A percentile compares a stretch with the other conserved stretches of the same genome.
These are phyloP conservation scores for Ophioceras dolichostomum DNA, from an alignment of 2,329 filamentous ascomycete genomes.

Conservation along the genomic window DNA sequence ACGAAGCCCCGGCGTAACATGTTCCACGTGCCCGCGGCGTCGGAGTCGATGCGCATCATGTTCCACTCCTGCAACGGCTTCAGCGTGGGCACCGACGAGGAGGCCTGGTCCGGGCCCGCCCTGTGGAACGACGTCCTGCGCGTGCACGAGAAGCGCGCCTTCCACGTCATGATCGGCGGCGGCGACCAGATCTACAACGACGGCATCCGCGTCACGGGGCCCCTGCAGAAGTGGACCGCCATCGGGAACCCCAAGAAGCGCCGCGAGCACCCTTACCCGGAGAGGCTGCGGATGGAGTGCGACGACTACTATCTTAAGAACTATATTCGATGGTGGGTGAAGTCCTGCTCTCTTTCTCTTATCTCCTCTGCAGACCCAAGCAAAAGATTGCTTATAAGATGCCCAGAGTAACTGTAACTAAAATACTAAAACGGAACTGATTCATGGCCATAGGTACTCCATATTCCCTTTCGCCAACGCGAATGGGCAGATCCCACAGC, in stretches of 20 bases:
- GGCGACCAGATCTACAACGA: constrained; percentile 98
- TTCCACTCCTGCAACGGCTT: constrained; percentile 98
- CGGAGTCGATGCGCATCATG: constrained; percentile 94
- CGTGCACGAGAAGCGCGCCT: constrained; percentile 64
- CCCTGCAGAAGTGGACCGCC: constrained; percentile 69
- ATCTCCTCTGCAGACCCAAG: too few species aligned
- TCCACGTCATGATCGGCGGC: constrained; percentile 93
- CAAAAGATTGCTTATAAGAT: too few species aligned
- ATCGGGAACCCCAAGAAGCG: constrained; percentile 78
- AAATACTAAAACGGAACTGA: too few species aligned
- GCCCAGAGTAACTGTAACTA: too few species aligned
- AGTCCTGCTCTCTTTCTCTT: constrained; percentile 21
- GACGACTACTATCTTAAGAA: constrained; percentile 88
- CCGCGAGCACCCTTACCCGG: constrained; percentile 63
- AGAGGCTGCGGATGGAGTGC: constrained; percentile 67
- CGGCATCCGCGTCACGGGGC: constrained; percentile 73
- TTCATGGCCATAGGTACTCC: constrained; percentile 46
- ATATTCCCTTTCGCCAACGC: constrained; percentile 75
- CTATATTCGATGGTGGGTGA: constrained; percentile 57
- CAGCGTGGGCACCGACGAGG: constrained; percentile 73
- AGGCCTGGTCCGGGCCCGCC: constrained; percentile 79
- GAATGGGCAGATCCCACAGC: constrained; percentile 84
- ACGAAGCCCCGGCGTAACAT: constrained; percentile 46
- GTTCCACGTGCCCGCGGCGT: constrained; percentile 76
- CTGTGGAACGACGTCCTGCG: constrained; percentile 92